Base-by-base conservation (phyloP, 495 filamentous ascomycete genomes). In the Xylona heveae region DNA sequence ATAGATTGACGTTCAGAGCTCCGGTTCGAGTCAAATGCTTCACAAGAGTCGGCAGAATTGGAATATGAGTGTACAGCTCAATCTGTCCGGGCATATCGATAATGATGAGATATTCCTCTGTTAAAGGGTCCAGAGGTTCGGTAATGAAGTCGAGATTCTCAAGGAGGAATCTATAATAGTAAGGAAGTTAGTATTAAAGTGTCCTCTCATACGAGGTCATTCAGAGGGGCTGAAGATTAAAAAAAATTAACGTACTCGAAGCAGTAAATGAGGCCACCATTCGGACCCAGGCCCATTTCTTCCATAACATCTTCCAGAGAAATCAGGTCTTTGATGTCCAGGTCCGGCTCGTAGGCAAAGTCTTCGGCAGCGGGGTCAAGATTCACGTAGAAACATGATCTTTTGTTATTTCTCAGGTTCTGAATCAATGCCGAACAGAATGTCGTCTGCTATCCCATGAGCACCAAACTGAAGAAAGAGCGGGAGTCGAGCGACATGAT, bases 41-140 rank as follows among this genome's bases (percentile, higher is more conserved):
- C 32, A 79, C 69, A 24, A 97, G 64, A n/a, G 66, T 69, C 2
- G 88, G 88, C 16, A 97, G 57, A 43, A 95, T 73, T 8, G 88
- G 88, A 19, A 94, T 74, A 47, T 97, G 88, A 8, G 88, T 94
- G 58, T 95, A 97, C 19, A 97, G 77, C 54, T 97, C 88, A 52
- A 97, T 94, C 54, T 97, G 88, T 31, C 88, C 88, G 0, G 88
- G 88, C 77, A 94, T 93, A 52, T 97, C 88, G 59, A 97, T 80
- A 30, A 97, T 75, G 46, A 92, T 88, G 25, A 97, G 61, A 51
- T 90, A 92, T 44, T 97, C 88, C 40, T 97, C 88, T 4, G 78
- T 80, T 9, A 92, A 61, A 24, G 75, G 68, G 38, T 92, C 83
- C 12, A 97, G 71, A 0, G 71, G 63, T 30, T 91, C 78, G 25